phyloP scores from a whole-genome alignment of 495 filamentous ascomycete species.

The Talaromyces stipitatus region DNA sequence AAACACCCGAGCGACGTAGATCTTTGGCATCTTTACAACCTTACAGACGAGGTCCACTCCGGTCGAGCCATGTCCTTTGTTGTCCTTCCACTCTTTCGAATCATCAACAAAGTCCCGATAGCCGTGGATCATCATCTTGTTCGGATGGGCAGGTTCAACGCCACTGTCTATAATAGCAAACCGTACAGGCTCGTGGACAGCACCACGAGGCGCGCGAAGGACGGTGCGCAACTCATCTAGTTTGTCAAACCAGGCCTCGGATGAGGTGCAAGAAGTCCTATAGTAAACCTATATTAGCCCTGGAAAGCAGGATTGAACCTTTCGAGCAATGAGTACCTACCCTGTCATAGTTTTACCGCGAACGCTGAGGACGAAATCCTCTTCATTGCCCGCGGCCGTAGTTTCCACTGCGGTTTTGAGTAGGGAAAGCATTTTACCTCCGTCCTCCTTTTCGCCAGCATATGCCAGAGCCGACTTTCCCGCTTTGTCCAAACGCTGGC shows the following conservation, averaged over 20 bases:
- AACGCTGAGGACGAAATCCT: too few species aligned
- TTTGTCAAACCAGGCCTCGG: neutral
- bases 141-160: neutral
- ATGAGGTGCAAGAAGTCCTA: neutral
- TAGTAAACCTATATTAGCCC: too few species aligned
- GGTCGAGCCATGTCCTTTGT: neutral
- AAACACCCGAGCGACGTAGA: constrained; percentile 3
- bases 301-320: too few species aligned
- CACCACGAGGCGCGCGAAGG: neutral
- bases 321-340: too few species aligned
- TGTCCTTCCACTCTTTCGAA: neutral
- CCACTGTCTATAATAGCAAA: constrained; percentile 4
- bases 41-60: neutral
- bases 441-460: neutral
- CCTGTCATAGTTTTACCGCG: too few species aligned
- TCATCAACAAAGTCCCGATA: neutral
- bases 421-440: neutral
- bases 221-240: neutral
- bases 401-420: neutral
- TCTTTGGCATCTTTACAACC: neutral
- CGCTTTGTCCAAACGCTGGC: constrained; percentile 17
- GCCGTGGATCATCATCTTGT: neutral
- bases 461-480: neutral
- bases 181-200: neutral
- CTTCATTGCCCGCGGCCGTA: too few species aligned